Percentiles rank a stretch among this genome's conserved stretches.
Evolutionary conservation across 805 yeast genomes (phyloP).

Genomic region (Ogataea populi-albae): DNA sequence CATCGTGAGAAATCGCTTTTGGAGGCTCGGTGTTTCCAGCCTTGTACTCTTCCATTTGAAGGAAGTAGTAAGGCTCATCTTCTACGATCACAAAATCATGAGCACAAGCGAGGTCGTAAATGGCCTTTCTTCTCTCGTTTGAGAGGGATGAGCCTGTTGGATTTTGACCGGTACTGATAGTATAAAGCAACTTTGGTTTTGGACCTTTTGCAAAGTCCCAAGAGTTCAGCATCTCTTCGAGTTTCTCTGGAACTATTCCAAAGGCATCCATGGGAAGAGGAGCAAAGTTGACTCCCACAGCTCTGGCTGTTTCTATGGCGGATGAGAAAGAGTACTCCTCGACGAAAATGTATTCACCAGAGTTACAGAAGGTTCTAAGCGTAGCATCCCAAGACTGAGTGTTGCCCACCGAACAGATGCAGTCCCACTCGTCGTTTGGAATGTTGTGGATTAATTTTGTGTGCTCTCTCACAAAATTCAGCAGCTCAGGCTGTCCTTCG

Average conservation of each 20-base stretch:
- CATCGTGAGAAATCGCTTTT: constrained; percentile 49
- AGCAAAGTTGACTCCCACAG: constrained; percentile 56
- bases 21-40: constrained; percentile 32
- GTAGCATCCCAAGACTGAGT: constrained; percentile 91
- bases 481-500: constrained; percentile 72
- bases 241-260: constrained; percentile 59
- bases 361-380: constrained; percentile 53
- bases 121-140: constrained; percentile 68
- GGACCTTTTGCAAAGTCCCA: constrained; percentile 53
- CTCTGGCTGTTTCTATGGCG: constrained; percentile 66
- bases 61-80: constrained; percentile 96
- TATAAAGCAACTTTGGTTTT: constrained; percentile 83
- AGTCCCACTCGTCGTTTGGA: constrained; percentile 70
- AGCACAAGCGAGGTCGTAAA: constrained; percentile 77
- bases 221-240: constrained; percentile 51
- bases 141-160: constrained; percentile 91
- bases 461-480: constrained; percentile 72
- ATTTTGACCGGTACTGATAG: constrained; percentile 95
- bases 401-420: constrained; percentile 75
- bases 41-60: constrained; percentile 84
- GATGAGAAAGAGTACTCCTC: constrained; percentile 78
- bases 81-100: constrained; percentile 85
- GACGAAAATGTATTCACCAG: constrained; percentile 66
- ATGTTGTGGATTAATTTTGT: constrained; percentile 51
- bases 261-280: constrained; percentile 67